phyloP scores from a whole-genome alignment of 768 basidiomycete genomes.

The Epithele typhae region DNA sequence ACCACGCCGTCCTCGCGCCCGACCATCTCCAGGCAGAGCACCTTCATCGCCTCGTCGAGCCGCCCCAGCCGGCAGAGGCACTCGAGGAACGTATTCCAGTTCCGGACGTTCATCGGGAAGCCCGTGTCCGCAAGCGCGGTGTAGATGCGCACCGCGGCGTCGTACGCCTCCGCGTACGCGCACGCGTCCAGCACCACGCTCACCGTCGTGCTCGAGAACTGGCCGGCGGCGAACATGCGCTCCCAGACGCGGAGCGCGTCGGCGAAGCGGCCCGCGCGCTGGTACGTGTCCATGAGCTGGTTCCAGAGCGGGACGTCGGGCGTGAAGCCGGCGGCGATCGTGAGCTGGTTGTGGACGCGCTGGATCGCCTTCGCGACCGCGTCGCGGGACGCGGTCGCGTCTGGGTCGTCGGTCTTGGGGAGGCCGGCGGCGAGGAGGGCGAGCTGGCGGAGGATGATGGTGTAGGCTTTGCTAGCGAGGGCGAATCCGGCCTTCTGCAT shows the following conservation, averaged over 20 bases:
- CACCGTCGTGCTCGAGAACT: slow-evolving; percentile 59
- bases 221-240: slow-evolving; percentile 53
- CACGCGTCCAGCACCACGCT: slow-evolving; percentile 87
- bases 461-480: slow-evolving; percentile 59
- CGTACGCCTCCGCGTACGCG: slow-evolving; percentile 51
- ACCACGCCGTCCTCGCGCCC: slow-evolving; percentile 32
- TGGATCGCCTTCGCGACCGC: slow-evolving; percentile 40
- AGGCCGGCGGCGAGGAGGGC: slow-evolving; percentile 34
- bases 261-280: slow-evolving; percentile 64
- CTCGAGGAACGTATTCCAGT: slow-evolving; percentile 84
- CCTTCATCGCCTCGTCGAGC: slow-evolving; percentile 62
- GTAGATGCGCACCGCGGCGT: slow-evolving; percentile 52
- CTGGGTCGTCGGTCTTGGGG: slow-evolving; percentile 17
- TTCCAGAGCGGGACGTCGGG: slow-evolving; percentile 74
- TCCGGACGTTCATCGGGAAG: slow-evolving; percentile 55
- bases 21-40: slow-evolving; percentile 64
- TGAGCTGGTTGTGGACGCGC: slow-evolving; percentile 69
- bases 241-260: slow-evolving; percentile 83
- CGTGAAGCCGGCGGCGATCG: slow-evolving; percentile 72
- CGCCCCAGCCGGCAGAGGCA: slow-evolving; percentile 72
- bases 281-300: slow-evolving; percentile 86
- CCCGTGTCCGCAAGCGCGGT: slow-evolving; percentile 43
- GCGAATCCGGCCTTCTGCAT: slow-evolving; percentile 66
- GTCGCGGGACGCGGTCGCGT: neutral
- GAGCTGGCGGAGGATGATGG: slow-evolving; percentile 58